A percentile compares a stretch with the other conserved stretches of the same genome.
These are phyloP conservation scores for Jatropha curcas DNA, from an alignment of 345 rosid species.

Conservation along the genomic window DNA sequence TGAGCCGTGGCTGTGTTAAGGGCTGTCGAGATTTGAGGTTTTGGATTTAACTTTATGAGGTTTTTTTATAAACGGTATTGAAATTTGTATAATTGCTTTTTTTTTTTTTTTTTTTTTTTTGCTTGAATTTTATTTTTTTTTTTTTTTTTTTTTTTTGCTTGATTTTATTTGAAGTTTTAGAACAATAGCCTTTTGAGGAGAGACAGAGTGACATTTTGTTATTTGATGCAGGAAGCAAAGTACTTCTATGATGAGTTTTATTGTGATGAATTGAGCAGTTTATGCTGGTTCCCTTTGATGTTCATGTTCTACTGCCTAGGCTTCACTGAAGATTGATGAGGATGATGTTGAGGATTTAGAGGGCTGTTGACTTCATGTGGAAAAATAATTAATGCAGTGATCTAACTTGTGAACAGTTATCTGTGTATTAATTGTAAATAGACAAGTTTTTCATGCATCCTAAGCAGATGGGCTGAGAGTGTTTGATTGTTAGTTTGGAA, in stretches of 20 bases:
- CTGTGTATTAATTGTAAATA: slow-evolving; percentile 44
- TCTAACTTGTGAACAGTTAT: slow-evolving; percentile 29
- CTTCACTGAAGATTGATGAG: slow-evolving; percentile 23
- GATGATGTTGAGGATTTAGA: slow-evolving; percentile 23
- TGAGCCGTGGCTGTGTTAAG: not conserved
- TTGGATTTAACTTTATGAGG: not conserved
- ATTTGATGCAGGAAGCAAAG: slow-evolving; percentile 26
- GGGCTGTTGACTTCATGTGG: not conserved
- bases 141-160: too few species aligned
- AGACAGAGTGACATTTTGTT: not conserved
- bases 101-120: too few species aligned
- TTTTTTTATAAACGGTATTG: not conserved
- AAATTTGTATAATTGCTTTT: not conserved
- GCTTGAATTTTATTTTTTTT: too few species aligned
- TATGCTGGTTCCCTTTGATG: slow-evolving; percentile 2
- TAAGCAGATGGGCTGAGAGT: slow-evolving; percentile 47
- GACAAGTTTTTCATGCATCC: slow-evolving; percentile 28
- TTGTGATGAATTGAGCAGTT: slow-evolving; percentile 23
- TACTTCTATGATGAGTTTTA: slow-evolving; percentile 4
- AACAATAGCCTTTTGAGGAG: not conserved
- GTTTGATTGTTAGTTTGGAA: slow-evolving; percentile 20
- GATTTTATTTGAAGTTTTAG: not conserved
- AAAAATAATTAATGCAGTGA: slow-evolving; percentile 25
- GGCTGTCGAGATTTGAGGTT: not conserved
- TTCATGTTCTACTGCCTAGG: slow-evolving; percentile 7